These are phyloP conservation scores for Karstenula rhodostoma DNA, from an alignment of 2,329 filamentous ascomycete genomes.

Conservation along the genomic window DNA sequence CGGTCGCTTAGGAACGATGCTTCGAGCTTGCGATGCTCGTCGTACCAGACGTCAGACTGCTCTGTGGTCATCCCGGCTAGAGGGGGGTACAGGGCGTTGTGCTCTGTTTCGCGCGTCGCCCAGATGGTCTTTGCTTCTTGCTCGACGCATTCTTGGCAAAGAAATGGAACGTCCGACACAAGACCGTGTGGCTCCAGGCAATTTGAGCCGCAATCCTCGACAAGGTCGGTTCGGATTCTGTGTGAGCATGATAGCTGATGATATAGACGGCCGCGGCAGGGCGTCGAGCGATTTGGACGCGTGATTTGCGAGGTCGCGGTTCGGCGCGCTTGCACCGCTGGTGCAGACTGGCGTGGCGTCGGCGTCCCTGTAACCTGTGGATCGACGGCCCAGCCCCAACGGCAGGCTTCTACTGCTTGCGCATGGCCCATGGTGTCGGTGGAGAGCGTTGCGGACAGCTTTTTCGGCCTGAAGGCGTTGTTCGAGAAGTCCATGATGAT, in stretches of 20 bases:
- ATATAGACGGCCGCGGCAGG: constrained; percentile 46
- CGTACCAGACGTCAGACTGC: constrained; percentile 44
- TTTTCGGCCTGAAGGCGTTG: constrained; percentile 31
- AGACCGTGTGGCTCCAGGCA: constrained; percentile 41
- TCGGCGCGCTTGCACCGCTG: constrained; percentile 19
- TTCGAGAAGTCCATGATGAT: constrained; percentile 43
- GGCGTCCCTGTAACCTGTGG: constrained; percentile 24
- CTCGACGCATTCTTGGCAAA: constrained; percentile 46
- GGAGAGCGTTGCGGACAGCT: constrained; percentile 31
- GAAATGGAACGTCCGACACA: constrained; percentile 30
- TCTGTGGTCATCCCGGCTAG: constrained; percentile 40
- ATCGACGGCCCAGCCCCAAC: constrained; percentile 44
- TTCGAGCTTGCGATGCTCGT: constrained; percentile 39
- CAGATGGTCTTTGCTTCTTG: constrained; percentile 37
- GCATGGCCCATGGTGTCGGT: constrained; percentile 44
- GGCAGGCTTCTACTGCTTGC: constrained; percentile 43
- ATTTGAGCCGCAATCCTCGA: constrained; percentile 46
- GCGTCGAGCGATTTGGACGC: constrained; percentile 40
- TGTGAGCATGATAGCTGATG: constrained; percentile 48
- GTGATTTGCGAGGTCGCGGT: constrained; percentile 26
- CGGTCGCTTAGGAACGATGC: constrained; percentile 37
- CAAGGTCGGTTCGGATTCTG: constrained; percentile 45
- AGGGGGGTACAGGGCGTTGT: constrained; percentile 38
- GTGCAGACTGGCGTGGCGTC: constrained; percentile 15
- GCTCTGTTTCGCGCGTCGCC: constrained; percentile 36